phyloP scores from a whole-genome alignment of 2,329 filamentous ascomycete species.

The Pseudogymnoascus verrucosus region DNA sequence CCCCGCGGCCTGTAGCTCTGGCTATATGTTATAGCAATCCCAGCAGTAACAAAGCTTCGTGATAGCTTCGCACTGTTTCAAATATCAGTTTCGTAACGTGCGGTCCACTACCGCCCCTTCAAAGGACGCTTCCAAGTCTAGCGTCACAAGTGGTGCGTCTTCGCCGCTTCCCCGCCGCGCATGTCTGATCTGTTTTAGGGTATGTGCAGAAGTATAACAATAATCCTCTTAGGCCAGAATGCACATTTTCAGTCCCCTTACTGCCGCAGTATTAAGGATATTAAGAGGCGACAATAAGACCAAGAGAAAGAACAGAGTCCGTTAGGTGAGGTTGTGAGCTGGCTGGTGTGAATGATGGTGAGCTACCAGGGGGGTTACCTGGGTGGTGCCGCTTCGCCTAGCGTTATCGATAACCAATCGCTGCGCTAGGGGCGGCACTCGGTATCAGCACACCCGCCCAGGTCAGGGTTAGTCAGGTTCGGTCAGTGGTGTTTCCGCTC shows the following conservation, averaged over 20 bases:
- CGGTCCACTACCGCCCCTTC: background rate
- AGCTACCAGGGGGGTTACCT: slow-evolving; percentile 5
- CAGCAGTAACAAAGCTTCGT: background rate
- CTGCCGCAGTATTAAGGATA: background rate
- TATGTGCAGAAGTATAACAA: background rate
- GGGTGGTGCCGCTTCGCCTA: slow-evolving; percentile 4
- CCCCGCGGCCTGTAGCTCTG: background rate
- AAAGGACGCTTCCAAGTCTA: slow-evolving; percentile 1
- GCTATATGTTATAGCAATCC: background rate
- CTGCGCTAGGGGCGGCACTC: slow-evolving; percentile 1
- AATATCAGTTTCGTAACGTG: background rate
- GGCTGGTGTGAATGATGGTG: slow-evolving; percentile 2
- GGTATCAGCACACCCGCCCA: slow-evolving; percentile 2
- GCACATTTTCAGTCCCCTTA: background rate
- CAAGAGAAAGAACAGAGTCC: background rate
- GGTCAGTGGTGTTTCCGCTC: background rate
- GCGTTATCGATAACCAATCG: slow-evolving; percentile 8
- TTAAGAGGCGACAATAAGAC: background rate
- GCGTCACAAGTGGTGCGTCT: slow-evolving; percentile 3
- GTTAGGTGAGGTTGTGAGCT: slow-evolving; percentile 7
- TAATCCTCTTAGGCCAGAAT: background rate
- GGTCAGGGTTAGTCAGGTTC: background rate
- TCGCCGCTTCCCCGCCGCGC: slow-evolving; percentile 2
- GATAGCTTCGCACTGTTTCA: background rate
- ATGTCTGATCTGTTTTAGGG: slow-evolving; percentile 3